Evolutionary conservation across 352 stramenopile genomes (phyloP).

Genomic region (Thalassiosira livingstoniorum): DNA sequence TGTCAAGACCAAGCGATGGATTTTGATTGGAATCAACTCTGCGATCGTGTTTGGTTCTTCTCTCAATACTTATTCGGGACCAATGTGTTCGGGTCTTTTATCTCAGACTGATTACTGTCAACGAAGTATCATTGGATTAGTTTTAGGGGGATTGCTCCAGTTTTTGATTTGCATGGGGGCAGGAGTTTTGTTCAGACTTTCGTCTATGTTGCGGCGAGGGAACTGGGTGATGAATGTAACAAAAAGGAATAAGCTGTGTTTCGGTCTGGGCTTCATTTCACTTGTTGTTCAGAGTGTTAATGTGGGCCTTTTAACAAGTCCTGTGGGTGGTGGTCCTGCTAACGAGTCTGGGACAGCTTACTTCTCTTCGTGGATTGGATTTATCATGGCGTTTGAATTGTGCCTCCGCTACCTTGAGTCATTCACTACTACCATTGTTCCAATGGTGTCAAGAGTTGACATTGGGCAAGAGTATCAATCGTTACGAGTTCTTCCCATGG

Average conservation of each 20-base stretch:
- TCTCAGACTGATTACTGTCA: constrained; percentile 40
- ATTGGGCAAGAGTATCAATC: too few relatives aligned
- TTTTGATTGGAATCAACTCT: constrained; percentile 12
- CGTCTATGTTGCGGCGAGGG: not conserved
- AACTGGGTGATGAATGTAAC: not conserved
- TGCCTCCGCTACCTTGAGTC: constrained; percentile 51
- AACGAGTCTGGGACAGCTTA: constrained; percentile 32
- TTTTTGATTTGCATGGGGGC: constrained; percentile 21
- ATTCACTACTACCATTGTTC: constrained; percentile 10
- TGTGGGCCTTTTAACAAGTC: constrained; percentile 37
- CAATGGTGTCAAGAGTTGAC: too few relatives aligned
- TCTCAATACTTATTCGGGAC: constrained; percentile 20
- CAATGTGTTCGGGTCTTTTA: constrained; percentile 27
- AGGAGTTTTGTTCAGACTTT: constrained; percentile 23
- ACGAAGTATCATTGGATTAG: constrained; percentile 21
- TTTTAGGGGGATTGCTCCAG: constrained; percentile 47
- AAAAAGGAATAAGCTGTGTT: constrained; percentile 18
- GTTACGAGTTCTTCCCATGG: too few relatives aligned
- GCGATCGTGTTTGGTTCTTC: constrained; percentile 29
- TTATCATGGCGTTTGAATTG: constrained; percentile 48
- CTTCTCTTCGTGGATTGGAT: constrained; percentile 39
- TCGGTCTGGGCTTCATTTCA: not conserved
- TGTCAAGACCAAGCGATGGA: constrained; percentile 44
- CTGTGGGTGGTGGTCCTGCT: constrained; percentile 36
- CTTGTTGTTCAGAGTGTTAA: constrained; percentile 32